Base-by-base conservation (phyloP, 345 rosid genomes). In the Clausena lansium region DNA sequence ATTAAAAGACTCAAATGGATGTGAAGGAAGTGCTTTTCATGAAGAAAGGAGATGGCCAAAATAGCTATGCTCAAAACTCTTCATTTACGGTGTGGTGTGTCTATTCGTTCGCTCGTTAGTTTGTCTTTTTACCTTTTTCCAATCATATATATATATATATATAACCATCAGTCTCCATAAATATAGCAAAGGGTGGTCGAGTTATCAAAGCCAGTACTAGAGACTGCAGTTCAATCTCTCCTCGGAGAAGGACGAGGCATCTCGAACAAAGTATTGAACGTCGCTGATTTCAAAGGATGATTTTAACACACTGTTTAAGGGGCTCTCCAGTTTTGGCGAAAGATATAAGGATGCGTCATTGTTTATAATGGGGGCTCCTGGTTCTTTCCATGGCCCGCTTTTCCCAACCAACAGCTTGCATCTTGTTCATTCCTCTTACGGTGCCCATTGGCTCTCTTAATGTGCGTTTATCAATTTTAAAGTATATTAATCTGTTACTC, bases 391-490 rank as follows among this genome's bases (percentile, higher is more conserved):
- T 64, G 84, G 78, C 1, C 24, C 79, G 58, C 69, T 81, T 50
- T 84, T 75, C 63, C 82, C 82, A 4, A 13, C 22, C 7, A 47
- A 78, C 45, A 55, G 45, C 50, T 4, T 79, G 74, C 74, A 76
- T 67, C 69, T 81, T 2, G 63, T 80, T 24, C 78, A 81, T 58
- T 84, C 87, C 41, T 73, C 81, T 0, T 75, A 67, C 14, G 8
- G 77, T 70, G 77, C 38, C 41, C 87, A 84, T 20, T 81, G 84
- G 84, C 83, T 84, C n/a, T 81, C 87, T n/a, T n/a, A n/a, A n/a
- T n/a, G n/a, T n/a, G n/a, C n/a, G n/a, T n/a, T n/a, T n/a, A n/a
- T n/a, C n/a, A n/a, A n/a, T n/a, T n/a, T n/a, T n/a, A n/a, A n/a
- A n/a, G n/a, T n/a, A n/a, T n/a, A n/a, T n/a, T n/a, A n/a, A n/a